Base-by-base conservation (phyloP, 495 filamentous ascomycete species). In the Daldinia bambusicola region DNA sequence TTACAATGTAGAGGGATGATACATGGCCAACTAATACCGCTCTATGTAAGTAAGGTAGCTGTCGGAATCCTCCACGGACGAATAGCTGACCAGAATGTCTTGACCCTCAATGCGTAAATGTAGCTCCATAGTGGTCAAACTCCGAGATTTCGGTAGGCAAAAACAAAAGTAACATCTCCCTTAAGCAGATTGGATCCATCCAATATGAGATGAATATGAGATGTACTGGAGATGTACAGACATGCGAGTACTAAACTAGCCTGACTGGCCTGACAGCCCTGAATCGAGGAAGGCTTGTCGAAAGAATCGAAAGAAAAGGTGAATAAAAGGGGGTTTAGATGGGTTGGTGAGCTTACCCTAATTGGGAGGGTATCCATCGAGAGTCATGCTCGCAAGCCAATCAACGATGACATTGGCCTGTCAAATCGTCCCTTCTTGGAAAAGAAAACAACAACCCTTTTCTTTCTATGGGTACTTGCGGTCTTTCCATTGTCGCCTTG, bases 401-500 rank as follows among this genome's bases (percentile, higher is more conserved):
- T 72, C 55, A 68, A 18, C 34, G 14, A 6, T 0, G 38, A 14
- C 9, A 48, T 63, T 50, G 59, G 59, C 55, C 18, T 37, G 34
- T 48, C 48, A 64, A 40, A 38, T 55, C 40, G 45, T 57, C 70
- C 61, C 32, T 68, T 65, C 65, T 65, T 61, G 64, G 65, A 72
- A 65, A n/a, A n/a, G n/a, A n/a, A n/a, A n/a, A n/a, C n/a, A 38
- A 32, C 53, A 45, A 63, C 38, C 59, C 61, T 61, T 43, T 63
- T 50, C 36, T 67, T 40, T n/a, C 40, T 63, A 51, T 65, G 63
- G 69, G 52, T 53, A 67, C 37, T 41, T 48, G 61, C 55, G 55
- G 53, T 72, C 60, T 72, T 68, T 62, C 51, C 66, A 59, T 63
- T 66, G 66, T 66, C 61, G 70, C 55, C 56, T 57, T 66, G 73